Base-by-base conservation (phyloP, 345 rosid species). In the Populus simonii region DNA sequence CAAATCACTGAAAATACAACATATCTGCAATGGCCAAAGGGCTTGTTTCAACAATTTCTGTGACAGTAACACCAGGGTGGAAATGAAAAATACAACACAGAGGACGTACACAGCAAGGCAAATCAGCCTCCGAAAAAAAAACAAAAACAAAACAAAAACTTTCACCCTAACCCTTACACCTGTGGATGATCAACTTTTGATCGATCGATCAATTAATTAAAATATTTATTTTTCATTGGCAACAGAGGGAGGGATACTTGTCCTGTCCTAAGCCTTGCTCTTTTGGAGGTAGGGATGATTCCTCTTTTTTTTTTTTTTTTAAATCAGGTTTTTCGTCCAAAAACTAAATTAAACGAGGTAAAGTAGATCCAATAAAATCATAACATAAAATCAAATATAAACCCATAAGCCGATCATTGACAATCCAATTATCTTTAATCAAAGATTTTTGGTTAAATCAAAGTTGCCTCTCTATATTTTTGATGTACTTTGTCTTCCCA, bases 141-240 rank as follows among this genome's bases (percentile, higher is more conserved):
- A 27, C 27, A 45, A 13, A 35, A 23, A 22, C 6, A 27, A 27
- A 27, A 27, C 22, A 12, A 69, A 11, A 35, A 6, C 6, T 7
- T n/a, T 57, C 57, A 65, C 70, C 74, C 76, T n/a, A 76, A 67
- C 55, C 29, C 70, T n/a, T 2, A 31, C 4, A 31, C 3, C 16
- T 45, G 4, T 13, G 3, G 49, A 12, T 45, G 16, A 45, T 45
- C 49, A 22, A 74, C 61, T 41, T 45, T 22, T 70, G 66, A 82
- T 74, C 49, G 65, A 67, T 43, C 55, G 31, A 31, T 31, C 2
- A 16, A 74, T 76, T 73, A 45, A 66, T 74, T 72, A 61, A 67
- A 72, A 18, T 74, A 62, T 20, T 36, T 17, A 53, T 38, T 47
- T 31, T 31, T 31, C 31, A 31, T 31, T 31, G 11, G 25, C 51